phyloP scores from a whole-genome alignment of 2,329 filamentous ascomycete species.

The Xylariales sp. region DNA sequence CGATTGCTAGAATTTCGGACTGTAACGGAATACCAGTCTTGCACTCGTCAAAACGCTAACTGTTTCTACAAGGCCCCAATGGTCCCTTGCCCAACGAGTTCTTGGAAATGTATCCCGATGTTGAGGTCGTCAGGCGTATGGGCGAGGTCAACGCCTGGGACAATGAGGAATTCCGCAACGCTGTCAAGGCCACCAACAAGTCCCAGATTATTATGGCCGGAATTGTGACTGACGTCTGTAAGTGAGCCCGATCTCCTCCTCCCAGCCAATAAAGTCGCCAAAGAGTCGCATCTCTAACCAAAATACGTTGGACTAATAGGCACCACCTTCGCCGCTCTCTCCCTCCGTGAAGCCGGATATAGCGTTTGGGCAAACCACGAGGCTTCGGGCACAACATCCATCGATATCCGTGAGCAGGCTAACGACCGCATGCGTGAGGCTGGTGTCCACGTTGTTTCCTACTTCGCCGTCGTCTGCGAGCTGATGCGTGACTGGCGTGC shows the following conservation, averaged over 20 bases:
- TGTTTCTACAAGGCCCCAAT: conserved; percentile 68
- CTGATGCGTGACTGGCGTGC: conserved; percentile 78
- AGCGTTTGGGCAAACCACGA: conserved; percentile 79
- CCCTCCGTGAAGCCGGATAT: conserved; percentile 76
- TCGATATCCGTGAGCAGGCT: conserved; percentile 69
- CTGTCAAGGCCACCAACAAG: conserved; percentile 72
- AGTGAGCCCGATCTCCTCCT: conserved; percentile 27
- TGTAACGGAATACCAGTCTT: too few species aligned
- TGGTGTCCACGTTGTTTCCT: conserved; percentile 71
- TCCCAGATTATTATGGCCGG: conserved; percentile 78
- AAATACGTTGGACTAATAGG: conserved; percentile 41
- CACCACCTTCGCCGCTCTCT: conserved; percentile 79
- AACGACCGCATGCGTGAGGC: conserved; percentile 75
- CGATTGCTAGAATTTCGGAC: neutral
- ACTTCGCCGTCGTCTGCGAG: conserved; percentile 74
- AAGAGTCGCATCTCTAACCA: neutral
- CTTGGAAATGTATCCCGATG: conserved; percentile 72
- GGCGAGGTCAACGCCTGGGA: conserved; percentile 85
- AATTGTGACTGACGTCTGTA: conserved; percentile 79
- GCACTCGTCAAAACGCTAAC: conserved; percentile 1
- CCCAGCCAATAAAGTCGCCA: too few species aligned
- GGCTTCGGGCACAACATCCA: conserved; percentile 73
- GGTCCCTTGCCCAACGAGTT: conserved; percentile 78
- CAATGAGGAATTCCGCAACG: conserved; percentile 73
- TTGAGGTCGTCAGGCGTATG: conserved; percentile 73